Conservation (phyloP, 139 green algal genomes). For the Chlamydomonas sphaeroides region DNA sequence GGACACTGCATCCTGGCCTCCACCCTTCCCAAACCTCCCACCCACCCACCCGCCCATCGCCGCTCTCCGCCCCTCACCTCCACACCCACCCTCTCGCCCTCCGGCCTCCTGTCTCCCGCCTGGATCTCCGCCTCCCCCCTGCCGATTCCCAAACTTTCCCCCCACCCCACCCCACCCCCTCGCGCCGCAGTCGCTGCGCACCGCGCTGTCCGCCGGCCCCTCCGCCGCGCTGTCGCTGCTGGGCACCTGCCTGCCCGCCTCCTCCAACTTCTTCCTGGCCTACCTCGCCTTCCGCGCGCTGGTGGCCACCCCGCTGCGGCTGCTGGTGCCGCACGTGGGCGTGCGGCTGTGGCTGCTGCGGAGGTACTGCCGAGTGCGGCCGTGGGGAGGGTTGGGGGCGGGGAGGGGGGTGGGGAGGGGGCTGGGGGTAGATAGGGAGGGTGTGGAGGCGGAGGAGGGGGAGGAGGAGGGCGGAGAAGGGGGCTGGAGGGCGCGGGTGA, state of each 20-base stretch:
- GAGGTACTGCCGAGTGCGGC: conserved; percentile 11
- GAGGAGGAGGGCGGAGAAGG: too few relatives aligned
- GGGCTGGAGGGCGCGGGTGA: too few relatives aligned
- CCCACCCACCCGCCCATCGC: too few relatives aligned
- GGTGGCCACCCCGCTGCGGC: conserved; percentile 20
- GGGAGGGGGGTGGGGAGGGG: not conserved
- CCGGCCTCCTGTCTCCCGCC: too few relatives aligned
- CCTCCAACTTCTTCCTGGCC: conserved; percentile 92
- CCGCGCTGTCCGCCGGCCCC: conserved; percentile 1
- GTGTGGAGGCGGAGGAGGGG: not conserved
- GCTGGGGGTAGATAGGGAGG: not conserved
- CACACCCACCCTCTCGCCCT: too few relatives aligned
- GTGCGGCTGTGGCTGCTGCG: conserved; percentile 52
- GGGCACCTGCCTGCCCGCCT: conserved; percentile 73
- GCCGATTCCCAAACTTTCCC: too few relatives aligned
- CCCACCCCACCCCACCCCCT: too few relatives aligned
- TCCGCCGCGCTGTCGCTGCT: conserved; percentile 67
- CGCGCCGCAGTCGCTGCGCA: not conserved
- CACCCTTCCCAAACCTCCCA: too few relatives aligned
- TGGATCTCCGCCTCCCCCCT: too few relatives aligned
- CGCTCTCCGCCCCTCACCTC: too few relatives aligned
- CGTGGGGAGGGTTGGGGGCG: not conserved
- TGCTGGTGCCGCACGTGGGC: conserved; percentile 53
- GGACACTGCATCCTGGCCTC: too few relatives aligned
- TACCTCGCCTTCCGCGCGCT: conserved; percentile 43